Evolutionary conservation across 140 eudicot species (phyloP), one percentile per base, ranked within the genome.

Genomic region (Ambrosia hybrid): DNA sequence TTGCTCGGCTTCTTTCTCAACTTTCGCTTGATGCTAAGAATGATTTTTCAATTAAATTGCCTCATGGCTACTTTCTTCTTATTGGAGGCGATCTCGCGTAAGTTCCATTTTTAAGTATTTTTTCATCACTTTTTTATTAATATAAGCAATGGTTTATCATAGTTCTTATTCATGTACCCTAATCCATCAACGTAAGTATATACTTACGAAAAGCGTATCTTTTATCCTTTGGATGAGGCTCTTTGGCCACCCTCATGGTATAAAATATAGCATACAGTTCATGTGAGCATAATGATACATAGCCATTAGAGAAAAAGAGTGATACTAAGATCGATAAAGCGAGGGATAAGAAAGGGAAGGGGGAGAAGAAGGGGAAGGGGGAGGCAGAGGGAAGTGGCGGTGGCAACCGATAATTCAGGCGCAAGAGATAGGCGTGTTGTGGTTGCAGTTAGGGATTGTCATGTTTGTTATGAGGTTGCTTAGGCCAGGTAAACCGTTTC

Each of bases 21-120:
- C 97, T 91, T 78, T 70, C 87, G 63, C 75, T 93, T 70, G 38
- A 63, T 65, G 72, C 71, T 67, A 79, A 49, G 33, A 43, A 9
- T 46, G 88, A 72, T 68, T 48, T 64, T 34, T 68, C 43, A 53
- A 62, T 72, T 26, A 73, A 69, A 38, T 83, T 93, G 61, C 97
- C 88, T 26, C 96, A 97, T 51, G 88, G 76, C 16, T n/a, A 87
- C 79, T 84, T 92, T 72, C 91, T 92, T 51, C 89, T 92, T 60
- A 87, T 89, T 66, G 98, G 98, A 71, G 98, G 98, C 43, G 98
- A 92, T 85, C 93, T 93, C 73, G 97, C 96, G 98, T 93, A 87
- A 87, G 98, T 78, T 71, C 73, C 8, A 72, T 16, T 49, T 76
- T 46, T 46, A 59, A 58, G 0, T 84, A 11, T 0, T 57, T 16